Evolutionary conservation across 371 early-diverging fungal species (phyloP), one percentile per base, ranked within the genome.

Genomic region (Mortierella sp.): DNA sequence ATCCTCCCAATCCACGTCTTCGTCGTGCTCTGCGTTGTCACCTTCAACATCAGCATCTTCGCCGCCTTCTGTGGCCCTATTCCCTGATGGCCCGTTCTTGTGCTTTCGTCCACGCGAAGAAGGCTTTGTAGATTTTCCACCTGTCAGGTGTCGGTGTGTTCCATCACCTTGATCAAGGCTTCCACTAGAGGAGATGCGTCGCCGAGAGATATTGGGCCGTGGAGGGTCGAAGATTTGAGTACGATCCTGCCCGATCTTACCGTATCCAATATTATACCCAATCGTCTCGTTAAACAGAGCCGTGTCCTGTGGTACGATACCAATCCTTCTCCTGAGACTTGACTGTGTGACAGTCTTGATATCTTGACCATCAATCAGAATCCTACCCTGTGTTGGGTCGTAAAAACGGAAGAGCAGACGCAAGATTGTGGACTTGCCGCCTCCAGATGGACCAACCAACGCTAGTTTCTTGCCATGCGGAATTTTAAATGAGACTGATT

Each of bases 331-430:
- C 38, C 97, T 88, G 36, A 96, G 84, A 13, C 89, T 89, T 2
- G 75, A 67, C 78, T 95, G 94, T 0, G 87, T 86, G 7, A 97
- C 89, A 32, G 86, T 60, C 22, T 88, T 84, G 67, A 99, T 92
- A 74, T 97, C 95, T 81, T 93, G 93, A 1, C 95, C 97, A 81
- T 99, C 97, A 55, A 99, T 92, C 68, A 85, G 74, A 43, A 99
- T 95, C 24, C 86, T 83, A 28, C 99, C 99, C 2, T 80, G 62
- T 22, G 88, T 84, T 9, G 94, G 92, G 66, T 97, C 96, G 77
- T 96, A 96, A 84, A 97, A 97, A 38, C 96, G 94, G 87, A 94
- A 97, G 41, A 96, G 88, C 38, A 95, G 91, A n/a, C 95, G 91
- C 38, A 97, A 82, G 36, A 97, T 92, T 1, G 97, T 97, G 36